Evolutionary conservation across 1,139 yeast species (phyloP), one percentile per base, ranked within the genome.

Genomic region (Yamadazyma membranifaciens): DNA sequence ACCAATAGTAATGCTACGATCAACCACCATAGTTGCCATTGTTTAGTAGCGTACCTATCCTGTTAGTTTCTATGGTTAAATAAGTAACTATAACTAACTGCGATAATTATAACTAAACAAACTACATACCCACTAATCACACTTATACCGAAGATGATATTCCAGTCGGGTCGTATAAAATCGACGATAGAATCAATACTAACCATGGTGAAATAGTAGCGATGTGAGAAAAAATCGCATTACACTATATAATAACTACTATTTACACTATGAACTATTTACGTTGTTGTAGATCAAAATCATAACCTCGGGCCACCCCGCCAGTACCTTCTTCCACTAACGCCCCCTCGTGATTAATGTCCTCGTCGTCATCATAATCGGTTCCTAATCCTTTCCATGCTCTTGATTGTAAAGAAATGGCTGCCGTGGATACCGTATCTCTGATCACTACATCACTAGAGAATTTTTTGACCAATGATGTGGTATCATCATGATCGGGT

Each of bases 351-450:
- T 72, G 79, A 33, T 56, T 63, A 1, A 62, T 69, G n/a, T 67
- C 71, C 2, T 60, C 61, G 36, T 57, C 60, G n/a, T 54, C 59
- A 4, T 62, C 63, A 60, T 74, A 87, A 55, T 91, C 98, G 46
- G 94, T 83, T 0, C 98, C 98, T 29, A 92, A 68, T 0, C 98
- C 98, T 0, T 83, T 80, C 98, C 98, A 92, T 16, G 73, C 68
- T 55, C 95, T 75, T 31, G 69, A 69, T 53, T 88, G 95, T 36
- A 92, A 68, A 47, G 76, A 77, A 11, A 75, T 72, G 0, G 97
- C 97, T 0, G 98, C 88, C 0, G 98, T 91, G 0, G 98, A 89
- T 0, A 87, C 85, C 0, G 97, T 88, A 33, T 81, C 81, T 45
- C 80, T 80, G 41, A 91, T 79, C 0, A 83, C 72, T 6, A 89